Evolutionary conservation across 176 grass and related monocot species (phyloP), one percentile per base, ranked within the genome.

Genomic region (Oropetium thomaeum): DNA sequence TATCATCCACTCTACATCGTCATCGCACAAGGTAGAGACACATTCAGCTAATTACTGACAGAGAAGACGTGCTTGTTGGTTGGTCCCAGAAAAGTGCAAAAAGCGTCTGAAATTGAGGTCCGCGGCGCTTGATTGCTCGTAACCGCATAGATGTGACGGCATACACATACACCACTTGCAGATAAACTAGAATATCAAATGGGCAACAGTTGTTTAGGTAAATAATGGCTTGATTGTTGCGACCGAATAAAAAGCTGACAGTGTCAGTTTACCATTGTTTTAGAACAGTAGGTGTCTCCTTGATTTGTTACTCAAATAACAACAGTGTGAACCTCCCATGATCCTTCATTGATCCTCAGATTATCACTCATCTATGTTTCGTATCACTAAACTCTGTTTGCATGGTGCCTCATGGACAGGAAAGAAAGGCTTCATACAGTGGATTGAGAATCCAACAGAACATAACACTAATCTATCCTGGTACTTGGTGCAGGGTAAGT

Each of bases 21-120:
- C 66, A 83, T 92, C 73, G 84, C 79, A 10, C 58, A 88, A 86
- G 93, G 87, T 86, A n/a, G 75, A 81, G 35, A 33, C 51, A 59
- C 4, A 14, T 63, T 63, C 43, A 63, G 57, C 15, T n/a, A 20
- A 28, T 8, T 41, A 42, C n/a, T n/a, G n/a, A n/a, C n/a, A 59
- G 23, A 11, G 15, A 59, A 42, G 53, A 5, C 25, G 20, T 43
- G 11, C 20, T 25, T n/a, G n/a, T n/a, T n/a, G n/a, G n/a, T n/a
- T 55, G 5, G 32, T 72, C 22, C 49, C 27, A 60, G 2, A 4
- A 22, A n/a, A 51, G 48, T 51, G 12, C 43, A 69, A 70, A 29
- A 52, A 11, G 17, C n/a, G 5, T 25, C 1, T 26, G n/a, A 3
- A n/a, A 66, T 15, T 40, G 11, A 41, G 10, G 42, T 20, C 43